Evolutionary conservation across 2,329 filamentous ascomycete species (phyloP), one percentile per base, ranked within the genome.

Genomic region (Pseudogymnoascus sp.): DNA sequence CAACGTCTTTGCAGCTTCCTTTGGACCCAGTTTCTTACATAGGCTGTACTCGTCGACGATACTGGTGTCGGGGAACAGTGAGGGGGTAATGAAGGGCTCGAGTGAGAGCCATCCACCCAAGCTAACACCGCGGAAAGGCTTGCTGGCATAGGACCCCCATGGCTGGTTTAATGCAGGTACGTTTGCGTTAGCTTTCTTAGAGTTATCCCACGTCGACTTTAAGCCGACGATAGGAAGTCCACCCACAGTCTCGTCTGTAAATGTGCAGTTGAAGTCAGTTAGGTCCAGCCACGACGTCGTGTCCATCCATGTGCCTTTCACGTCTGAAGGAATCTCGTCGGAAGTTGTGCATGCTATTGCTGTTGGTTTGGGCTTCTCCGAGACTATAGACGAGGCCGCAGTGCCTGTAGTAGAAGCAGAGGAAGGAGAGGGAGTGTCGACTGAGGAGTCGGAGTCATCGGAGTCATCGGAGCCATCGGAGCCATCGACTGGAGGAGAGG

Each of bases 31-130:
- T 66, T 88, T 81, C 47, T 79, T 74, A 63, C 84, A 85, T 20
- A 97, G 79, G 0, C 89, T 96, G 74, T 84, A 97, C 73, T 99
- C 94, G 70, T 99, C 94, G 15, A 97, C 81, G 39, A 97, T 83
- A 6, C 84, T 77, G 64, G 82, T 82, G 64, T 84, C 76, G n/a
- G 47, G 47, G 75, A 99, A 99, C 28, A 96, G 81, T 0, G 92
- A 97, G 0, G 94, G 94, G 3, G 90, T 93, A 71, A 99, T 97
- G 72, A 96, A 97, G 0, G 94, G 94, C 70, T 99, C 94, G 9
- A 99, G 77, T 2, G 88, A 89, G 1, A 99, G 82, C 94, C 94
- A 99, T 12, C 94, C 94, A 59, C 94, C 94, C 1, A 97, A 73
- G 69, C 96, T 97, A 36, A 97, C 90, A 1, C 94, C 94, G 6